phyloP scores from a whole-genome alignment of 495 filamentous ascomycete genomes.

The Alectoria sarmentosa region DNA sequence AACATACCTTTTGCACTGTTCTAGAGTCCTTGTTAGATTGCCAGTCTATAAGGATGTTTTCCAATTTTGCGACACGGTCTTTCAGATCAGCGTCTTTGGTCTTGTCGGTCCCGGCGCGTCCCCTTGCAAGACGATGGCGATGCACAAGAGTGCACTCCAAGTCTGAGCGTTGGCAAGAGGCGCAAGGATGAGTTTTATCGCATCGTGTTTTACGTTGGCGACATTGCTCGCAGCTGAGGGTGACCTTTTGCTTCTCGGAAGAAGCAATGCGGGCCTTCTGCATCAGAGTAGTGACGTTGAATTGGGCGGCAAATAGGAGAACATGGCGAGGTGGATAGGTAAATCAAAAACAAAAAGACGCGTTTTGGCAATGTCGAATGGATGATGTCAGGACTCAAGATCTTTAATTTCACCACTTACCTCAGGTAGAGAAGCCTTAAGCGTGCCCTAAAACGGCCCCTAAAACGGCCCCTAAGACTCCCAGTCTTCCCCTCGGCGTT shows the following conservation, averaged over 20 bases:
- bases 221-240: slow-evolving; percentile 14
- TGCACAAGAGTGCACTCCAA: slow-evolving; percentile 7
- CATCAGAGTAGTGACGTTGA: no score
- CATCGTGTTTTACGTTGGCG: slow-evolving; percentile 15
- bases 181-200: slow-evolving; percentile 13
- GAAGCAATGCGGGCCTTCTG: neutral
- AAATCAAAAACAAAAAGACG: no score
- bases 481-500: no score
- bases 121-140: slow-evolving; percentile 5
- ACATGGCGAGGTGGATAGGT: no score
- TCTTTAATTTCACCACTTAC: no score
- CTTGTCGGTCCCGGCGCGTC: neutral
- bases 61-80: slow-evolving; percentile 10
- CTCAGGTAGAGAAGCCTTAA: no score
- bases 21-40: neutral
- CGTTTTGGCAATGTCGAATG: no score
- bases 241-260: slow-evolving; percentile 13
- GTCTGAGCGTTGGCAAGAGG: neutral
- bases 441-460: no score
- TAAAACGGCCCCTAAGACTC: no score
- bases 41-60: slow-evolving; percentile 4
- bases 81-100: slow-evolving; percentile 4
- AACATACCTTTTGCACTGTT: neutral
- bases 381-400: no score
- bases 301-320: no score